Evolutionary conservation across 1,139 yeast genomes (phyloP).

Genomic region (Yamadazyma diospyri): DNA sequence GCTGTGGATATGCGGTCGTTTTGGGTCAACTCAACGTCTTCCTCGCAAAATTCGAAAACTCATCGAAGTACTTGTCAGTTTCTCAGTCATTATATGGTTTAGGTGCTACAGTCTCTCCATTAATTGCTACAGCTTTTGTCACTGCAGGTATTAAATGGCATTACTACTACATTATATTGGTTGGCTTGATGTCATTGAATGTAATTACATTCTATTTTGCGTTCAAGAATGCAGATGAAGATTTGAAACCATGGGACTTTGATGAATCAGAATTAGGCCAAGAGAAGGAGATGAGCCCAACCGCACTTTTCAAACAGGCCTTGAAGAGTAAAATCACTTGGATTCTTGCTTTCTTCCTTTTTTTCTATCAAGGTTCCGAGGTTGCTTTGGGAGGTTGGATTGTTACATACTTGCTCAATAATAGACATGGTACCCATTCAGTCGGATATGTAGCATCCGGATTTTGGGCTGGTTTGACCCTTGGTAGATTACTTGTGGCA

Average conservation of each 20-base stretch:
- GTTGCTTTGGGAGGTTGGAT: constrained; percentile 72
- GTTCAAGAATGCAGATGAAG: constrained; percentile 43
- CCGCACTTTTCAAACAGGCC: constrained; percentile 23
- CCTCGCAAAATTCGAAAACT: constrained; percentile 45
- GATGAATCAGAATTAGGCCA: constrained; percentile 14
- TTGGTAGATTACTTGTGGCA: constrained; percentile 54
- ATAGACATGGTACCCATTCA: constrained; percentile 46
- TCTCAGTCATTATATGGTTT: constrained; percentile 61
- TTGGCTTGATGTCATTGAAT: constrained; percentile 34
- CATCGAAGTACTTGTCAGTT: constrained; percentile 49
- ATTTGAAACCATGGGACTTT: constrained; percentile 33
- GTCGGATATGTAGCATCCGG: constrained; percentile 70
- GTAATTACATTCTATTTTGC: constrained; percentile 26
- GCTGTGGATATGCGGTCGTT: constrained; percentile 54
- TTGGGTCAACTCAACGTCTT: constrained; percentile 58
- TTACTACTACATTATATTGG: constrained; percentile 46
- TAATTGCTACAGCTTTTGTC: constrained; percentile 53
- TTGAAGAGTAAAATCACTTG: constrained; percentile 48
- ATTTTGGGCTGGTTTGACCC: constrained; percentile 66
- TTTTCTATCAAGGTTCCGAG: constrained; percentile 67
- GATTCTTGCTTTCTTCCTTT: constrained; percentile 50
- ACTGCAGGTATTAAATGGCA: constrained; percentile 51
- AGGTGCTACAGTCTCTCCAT: constrained; percentile 62
- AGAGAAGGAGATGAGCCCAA: constrained; percentile 3
- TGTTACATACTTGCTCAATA: constrained; percentile 57